Percentiles rank a stretch among this genome's conserved stretches.
Evolutionary conservation across 163 green algal genomes (phyloP).

Genomic region (Picocystis sp.): DNA sequence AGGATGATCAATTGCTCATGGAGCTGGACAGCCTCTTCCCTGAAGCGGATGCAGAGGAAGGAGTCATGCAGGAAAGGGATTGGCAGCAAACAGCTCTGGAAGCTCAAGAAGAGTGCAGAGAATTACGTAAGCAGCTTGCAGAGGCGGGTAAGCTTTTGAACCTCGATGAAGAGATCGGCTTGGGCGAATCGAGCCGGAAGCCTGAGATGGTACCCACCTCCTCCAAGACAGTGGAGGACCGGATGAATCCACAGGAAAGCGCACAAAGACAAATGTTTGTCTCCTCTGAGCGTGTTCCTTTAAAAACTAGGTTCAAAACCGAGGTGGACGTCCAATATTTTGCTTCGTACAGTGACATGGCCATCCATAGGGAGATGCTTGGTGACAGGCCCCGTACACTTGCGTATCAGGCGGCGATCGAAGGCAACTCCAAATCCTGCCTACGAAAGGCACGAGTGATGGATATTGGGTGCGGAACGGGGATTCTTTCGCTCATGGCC

Average conservation of each 20-base stretch:
- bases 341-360: constrained; percentile 4
- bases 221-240: background rate
- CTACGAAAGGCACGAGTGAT: background rate
- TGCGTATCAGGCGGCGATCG: constrained; percentile 1
- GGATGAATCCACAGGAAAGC: background rate
- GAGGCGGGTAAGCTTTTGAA: background rate
- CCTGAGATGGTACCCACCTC: background rate
- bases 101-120: background rate
- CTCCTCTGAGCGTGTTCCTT: background rate
- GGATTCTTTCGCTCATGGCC: constrained; percentile 4
- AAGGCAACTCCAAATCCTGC: constrained; percentile 4
- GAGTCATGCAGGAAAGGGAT: background rate
- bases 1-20: constrained; percentile 5
- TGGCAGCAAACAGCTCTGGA: background rate
- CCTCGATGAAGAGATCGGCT: constrained; percentile 2
- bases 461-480: constrained; percentile 2
- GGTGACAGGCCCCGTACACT: constrained; percentile 1
- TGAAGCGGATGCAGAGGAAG: background rate
- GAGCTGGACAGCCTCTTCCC: too few species aligned
- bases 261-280: background rate
- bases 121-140: background rate
- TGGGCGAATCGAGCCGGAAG: too few species aligned
- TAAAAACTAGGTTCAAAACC: background rate
- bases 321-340: constrained; percentile 4
- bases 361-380: constrained; percentile 8